Base-by-base conservation (phyloP, 768 basidiomycete genomes). In the Suillus discolor region DNA sequence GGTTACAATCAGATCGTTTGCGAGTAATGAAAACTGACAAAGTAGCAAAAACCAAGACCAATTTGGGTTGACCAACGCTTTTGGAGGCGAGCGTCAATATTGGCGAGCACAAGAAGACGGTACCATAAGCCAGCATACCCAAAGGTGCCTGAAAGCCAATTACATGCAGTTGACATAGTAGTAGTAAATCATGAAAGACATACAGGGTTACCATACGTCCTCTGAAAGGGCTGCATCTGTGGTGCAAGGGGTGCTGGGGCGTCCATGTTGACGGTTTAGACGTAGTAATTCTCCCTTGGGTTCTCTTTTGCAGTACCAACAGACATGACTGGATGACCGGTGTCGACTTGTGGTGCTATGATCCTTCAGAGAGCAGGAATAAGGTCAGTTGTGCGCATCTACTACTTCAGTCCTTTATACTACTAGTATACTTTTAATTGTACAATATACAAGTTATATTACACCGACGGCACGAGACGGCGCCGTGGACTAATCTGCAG, bases 71-170 rank as follows among this genome's bases (percentile, higher is more conserved):
- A 28, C 66, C 47, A 51, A 75, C 69, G 38, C 53, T 59, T 2
- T 68, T 68, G 25, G 73, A 65, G 38, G 45, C 41, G 20, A 74
- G 69, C 8, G 73, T 74, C 57, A 76, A 45, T 53, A 74, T 36
- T 7, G 73, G 76, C 6, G 73, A 76, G 60, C 74, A 76, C 59
- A 76, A 60, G 20, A 76, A 73, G 41, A 72, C 74, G 15, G 73
- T 72, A 25, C 75, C 71, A 28, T 72, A 74, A 25, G 73, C 67
- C 64, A 74, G 68, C 73, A 76, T 72, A 7, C 73, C 73, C 53
- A 75, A 47, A 47, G 73, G 73, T 55, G 69, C 70, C 74, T 75
- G 54, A 8, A 61, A 51, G n/a, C 51, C 12, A 41, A 39, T 57
- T 12, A 54, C 62, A 63, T 59, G 11, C n/a, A 61, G n/a, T 15